These are phyloP conservation scores for Metarhizium anisopliae DNA, from an alignment of 2,329 filamentous ascomycete genomes.

Conservation along the genomic window DNA sequence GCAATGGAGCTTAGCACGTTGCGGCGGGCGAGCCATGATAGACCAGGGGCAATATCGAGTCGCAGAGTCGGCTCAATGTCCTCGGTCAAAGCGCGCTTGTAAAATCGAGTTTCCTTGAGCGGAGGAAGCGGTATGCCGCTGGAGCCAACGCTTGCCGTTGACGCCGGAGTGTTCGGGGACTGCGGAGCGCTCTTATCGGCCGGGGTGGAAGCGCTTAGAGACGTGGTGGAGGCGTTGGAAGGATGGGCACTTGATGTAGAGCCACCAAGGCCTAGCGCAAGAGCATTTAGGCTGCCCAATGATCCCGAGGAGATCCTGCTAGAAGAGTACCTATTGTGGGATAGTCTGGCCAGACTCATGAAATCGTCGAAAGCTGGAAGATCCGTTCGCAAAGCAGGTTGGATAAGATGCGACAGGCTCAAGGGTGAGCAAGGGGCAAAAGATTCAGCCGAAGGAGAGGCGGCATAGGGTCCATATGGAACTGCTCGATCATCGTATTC, in stretches of 20 bases:
- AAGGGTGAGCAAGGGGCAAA: constrained; percentile 49
- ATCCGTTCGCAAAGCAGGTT: constrained; percentile 76
- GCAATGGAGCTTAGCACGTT: constrained; percentile 76
- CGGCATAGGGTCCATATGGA: constrained; percentile 15
- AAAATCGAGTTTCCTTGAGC: constrained; percentile 87
- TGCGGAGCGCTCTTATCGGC: constrained; percentile 45
- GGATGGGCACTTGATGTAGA: constrained; percentile 37
- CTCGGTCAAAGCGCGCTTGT: constrained; percentile 79
- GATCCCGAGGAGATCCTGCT: constrained; percentile 61
- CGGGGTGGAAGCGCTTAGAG: constrained; percentile 40
- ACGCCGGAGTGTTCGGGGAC: constrained; percentile 50
- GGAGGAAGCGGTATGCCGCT: constrained; percentile 38
- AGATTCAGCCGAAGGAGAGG: constrained; percentile 32
- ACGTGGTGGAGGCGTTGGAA: constrained; percentile 52
- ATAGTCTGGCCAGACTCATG: constrained; percentile 61
- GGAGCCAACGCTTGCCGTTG: constrained; percentile 36
- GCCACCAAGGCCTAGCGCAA: constrained; percentile 36
- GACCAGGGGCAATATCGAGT: constrained; percentile 77
- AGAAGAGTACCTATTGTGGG: constrained; percentile 51
- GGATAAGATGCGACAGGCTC: constrained; percentile 75
- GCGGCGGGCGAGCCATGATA: constrained; percentile 88
- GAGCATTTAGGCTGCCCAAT: constrained; percentile 39
- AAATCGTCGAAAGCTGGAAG: constrained; percentile 80
- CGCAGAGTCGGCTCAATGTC: constrained; percentile 92
- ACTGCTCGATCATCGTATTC: constrained; percentile 33